phyloP scores from a whole-genome alignment of 1,284 basidiomycete species.

The Moesziomyces antarcticus region DNA sequence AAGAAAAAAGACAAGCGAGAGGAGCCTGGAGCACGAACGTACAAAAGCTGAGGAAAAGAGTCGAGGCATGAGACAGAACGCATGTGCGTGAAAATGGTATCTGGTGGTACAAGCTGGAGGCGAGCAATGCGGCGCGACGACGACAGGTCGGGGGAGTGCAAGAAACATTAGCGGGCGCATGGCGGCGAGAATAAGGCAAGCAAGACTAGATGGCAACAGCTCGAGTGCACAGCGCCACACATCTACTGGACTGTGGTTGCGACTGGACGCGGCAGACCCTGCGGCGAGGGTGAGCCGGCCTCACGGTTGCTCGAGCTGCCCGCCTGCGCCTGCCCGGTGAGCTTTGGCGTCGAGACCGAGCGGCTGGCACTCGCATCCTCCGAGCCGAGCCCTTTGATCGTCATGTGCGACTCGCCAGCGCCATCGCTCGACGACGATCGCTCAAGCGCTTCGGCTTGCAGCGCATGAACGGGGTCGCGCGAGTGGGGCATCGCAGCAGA shows the following conservation, averaged over 20 bases:
- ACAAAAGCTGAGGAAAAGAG: not conserved
- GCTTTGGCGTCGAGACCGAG: constrained; percentile 29
- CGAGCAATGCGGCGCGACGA: no score
- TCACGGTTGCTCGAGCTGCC: constrained; percentile 22
- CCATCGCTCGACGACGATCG: constrained; percentile 17
- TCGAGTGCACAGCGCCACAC: no score
- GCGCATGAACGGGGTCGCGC: constrained; percentile 19
- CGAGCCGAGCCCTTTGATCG: constrained; percentile 24
- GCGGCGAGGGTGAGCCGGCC: constrained; percentile 33
- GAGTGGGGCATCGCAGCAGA: not conserved
- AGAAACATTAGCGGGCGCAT: no score
- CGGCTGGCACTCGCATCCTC: constrained; percentile 17
- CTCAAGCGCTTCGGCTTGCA: constrained; percentile 30
- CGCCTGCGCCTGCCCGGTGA: constrained; percentile 20
- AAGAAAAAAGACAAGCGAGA: no score
- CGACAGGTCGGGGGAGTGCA: no score
- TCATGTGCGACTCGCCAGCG: constrained; percentile 36
- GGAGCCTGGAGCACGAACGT: no score
- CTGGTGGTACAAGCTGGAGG: constrained; percentile 10
- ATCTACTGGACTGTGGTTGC: constrained; percentile 41
- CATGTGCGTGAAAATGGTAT: constrained; percentile 5
- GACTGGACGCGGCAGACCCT: constrained; percentile 40
- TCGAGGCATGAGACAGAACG: not conserved
- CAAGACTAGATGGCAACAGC: no score
- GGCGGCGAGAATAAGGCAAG: no score